A percentile compares a stretch with the other conserved stretches of the same genome.
Conservation (phyloP, 805 yeast genomes). For the Barnettozyma botsteinii region DNA sequence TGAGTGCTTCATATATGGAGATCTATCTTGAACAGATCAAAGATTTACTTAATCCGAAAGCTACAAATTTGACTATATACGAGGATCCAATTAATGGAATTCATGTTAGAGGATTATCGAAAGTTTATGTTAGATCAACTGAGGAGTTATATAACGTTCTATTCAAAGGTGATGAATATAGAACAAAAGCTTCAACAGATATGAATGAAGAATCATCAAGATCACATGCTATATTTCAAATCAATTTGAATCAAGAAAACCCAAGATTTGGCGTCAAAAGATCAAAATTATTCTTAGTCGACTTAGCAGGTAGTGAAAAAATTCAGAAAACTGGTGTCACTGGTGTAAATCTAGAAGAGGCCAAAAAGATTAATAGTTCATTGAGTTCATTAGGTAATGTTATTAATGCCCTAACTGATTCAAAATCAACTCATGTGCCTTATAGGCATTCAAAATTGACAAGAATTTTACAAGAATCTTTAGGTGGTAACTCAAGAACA, state of each 20-base stretch:
- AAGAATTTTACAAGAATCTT: conserved; percentile 67
- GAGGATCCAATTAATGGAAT: conserved; percentile 63
- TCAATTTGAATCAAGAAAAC: conserved; percentile 59
- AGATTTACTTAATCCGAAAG: conserved; percentile 47
- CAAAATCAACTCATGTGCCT: conserved; percentile 58
- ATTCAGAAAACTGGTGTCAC: conserved; percentile 71
- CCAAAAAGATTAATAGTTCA: conserved; percentile 77
- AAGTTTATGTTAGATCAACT: conserved; percentile 51
- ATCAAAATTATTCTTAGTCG: conserved; percentile 69
- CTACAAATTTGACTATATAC: conserved; percentile 39
- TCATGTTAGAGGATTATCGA: conserved; percentile 64
- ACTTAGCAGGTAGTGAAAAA: conserved; percentile 84
- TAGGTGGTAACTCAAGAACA: conserved; percentile 81
- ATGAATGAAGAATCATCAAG: conserved; percentile 74
- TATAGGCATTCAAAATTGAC: conserved; percentile 78
- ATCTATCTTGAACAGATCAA: conserved; percentile 71
- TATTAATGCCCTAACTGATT: conserved; percentile 71
- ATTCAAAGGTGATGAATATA: conserved; percentile 48
- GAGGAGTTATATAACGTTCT: conserved; percentile 54
- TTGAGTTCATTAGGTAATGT: conserved; percentile 76
- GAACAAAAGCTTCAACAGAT: conserved; percentile 56
- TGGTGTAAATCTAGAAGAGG: conserved; percentile 73
- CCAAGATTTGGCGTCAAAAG: conserved; percentile 51
- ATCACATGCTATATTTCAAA: conserved; percentile 73
- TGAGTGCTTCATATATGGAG: conserved; percentile 71